Percentiles rank a stretch among this genome's conserved stretches.
phyloP scores from a whole-genome alignment of 163 green algal species.

The Scenedesmus sp. region DNA sequence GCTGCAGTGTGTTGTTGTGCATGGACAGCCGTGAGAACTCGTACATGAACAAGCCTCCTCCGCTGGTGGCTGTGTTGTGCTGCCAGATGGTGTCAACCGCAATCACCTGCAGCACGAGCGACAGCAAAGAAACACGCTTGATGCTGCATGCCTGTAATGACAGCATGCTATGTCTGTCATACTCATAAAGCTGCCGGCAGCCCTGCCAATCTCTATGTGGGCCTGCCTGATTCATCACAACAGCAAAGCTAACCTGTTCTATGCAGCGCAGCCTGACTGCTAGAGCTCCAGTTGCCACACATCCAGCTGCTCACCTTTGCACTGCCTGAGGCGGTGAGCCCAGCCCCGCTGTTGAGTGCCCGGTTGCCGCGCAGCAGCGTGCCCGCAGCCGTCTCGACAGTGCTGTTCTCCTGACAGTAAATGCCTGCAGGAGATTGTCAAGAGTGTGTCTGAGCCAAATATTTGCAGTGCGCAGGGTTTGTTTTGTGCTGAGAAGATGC shows the following conservation, averaged over 20 bases:
- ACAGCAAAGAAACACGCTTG: not conserved
- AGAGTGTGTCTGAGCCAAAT: not conserved
- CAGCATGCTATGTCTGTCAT: not conserved
- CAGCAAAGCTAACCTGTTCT: not conserved
- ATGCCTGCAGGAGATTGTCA: not conserved
- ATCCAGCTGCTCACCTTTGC: not conserved
- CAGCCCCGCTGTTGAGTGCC: not conserved
- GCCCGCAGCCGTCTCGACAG: not conserved
- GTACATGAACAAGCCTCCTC: not conserved
- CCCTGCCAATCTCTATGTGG: not conserved
- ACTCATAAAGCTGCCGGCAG: not conserved
- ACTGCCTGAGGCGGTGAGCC: not conserved
- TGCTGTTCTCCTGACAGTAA: slow-evolving; percentile 30
- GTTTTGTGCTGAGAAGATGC: not conserved
- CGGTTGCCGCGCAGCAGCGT: not conserved
- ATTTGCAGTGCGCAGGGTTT: not conserved
- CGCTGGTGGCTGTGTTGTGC: slow-evolving; percentile 3
- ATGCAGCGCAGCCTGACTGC: not conserved
- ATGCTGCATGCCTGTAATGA: not conserved
- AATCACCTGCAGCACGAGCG: not conserved
- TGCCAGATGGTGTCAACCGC: not conserved
- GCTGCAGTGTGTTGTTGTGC: not conserved
- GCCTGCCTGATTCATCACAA: not conserved
- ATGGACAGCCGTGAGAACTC: not conserved
- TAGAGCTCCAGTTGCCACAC: not conserved